Base-by-base conservation (phyloP, 228 moss, liverwort and hornwort genomes). In the Sphagnum fallax region DNA sequence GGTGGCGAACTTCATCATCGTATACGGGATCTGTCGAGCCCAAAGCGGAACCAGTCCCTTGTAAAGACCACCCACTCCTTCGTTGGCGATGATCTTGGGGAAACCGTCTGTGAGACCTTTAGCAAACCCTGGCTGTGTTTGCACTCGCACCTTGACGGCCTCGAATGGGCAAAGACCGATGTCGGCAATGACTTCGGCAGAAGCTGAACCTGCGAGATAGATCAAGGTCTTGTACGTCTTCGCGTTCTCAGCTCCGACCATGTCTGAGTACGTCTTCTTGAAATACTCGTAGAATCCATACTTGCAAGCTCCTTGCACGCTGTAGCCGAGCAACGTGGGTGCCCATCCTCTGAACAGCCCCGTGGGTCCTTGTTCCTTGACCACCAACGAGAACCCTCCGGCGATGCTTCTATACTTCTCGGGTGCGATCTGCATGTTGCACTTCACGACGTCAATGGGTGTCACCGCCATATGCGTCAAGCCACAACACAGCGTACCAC, bases 1-100 rank as follows among this genome's bases (percentile, higher is more conserved):
- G 48, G 81, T 81, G 11, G 77, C 65, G 10, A 85, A 85, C 65
- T 85, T 85, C 85, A 85, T 85, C 85, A 85, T 85, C 16, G 85
- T 85, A 51, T 85, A 85, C 52, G 85, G 85, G 62, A 85, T 85
- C 72, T 85, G 85, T 57, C 85, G 81, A 51, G 82, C 82, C 85
- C 85, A 85, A 16, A 85, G 82, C 49, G 85, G 85, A 50, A 85
- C 82, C 60, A 85, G 11, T 5, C 85, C 85, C 75, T 85, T 85
- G 77, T 79, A 85, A 7, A 85, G 75, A 60, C 85, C 85, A 11
- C 61, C 79, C 52, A 76, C 71, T 48, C 85, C 85, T 53, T 85
- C 85, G 2, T 74, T 62, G 9, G 81, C 79, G 0, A 81, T 70
- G 11, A 85, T 70, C 77, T 79, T 85, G 0, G 82, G 60, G 14